Base-by-base conservation (phyloP, 1,139 yeast species). In the Saccharomyces pastorianus region DNA sequence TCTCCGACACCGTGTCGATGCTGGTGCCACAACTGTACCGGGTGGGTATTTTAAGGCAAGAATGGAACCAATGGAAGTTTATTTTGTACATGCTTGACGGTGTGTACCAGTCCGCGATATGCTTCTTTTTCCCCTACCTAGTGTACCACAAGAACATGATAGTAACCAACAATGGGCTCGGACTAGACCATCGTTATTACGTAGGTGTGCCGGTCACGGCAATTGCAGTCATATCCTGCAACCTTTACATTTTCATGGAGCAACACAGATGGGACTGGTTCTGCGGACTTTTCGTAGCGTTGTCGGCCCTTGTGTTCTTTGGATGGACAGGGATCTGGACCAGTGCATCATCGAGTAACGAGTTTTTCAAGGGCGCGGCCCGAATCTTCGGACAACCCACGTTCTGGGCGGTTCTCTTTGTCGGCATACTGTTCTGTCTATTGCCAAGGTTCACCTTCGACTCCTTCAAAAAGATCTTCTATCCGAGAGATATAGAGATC, bases 211-310 rank as follows among this genome's bases (percentile, higher is more conserved):
- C 81, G 47, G 95, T 88, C 38, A 85, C 95, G 3, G 79, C 88
- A 46, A 86, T 91, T 61, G 80, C 95, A 3, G 88, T 88, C 56
- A 74, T 86, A 54, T 75, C 96, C 7, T 89, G 96, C 71, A 88
- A 93, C 70, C 61, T 82, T 14, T 91, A 87, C 72, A 83, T 93
- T 51, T 67, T 89, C 64, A 72, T 86, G 63, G 95, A 89, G 67
- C 96, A 89, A 71, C 82, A 83, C 66, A 79, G 96, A 66, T 93
- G 99, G 99, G 99, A 93, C 72, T 89, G 96, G 95, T 73, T 89
- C 55, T 82, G 93, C 2, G 64, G 78, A n/a, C 66, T 87, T 51
- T 78, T 89, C 64, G 80, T 82, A 54, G 23, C 23, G 23, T 4
- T 72, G 73, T 13, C 65, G 91, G 42, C 86, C 96, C 6, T 77